A percentile compares a stretch with the other conserved stretches of the same genome.
These are phyloP conservation scores for Chalara sp. DNA, from an alignment of 2,329 filamentous ascomycete species.

Conservation along the genomic window DNA sequence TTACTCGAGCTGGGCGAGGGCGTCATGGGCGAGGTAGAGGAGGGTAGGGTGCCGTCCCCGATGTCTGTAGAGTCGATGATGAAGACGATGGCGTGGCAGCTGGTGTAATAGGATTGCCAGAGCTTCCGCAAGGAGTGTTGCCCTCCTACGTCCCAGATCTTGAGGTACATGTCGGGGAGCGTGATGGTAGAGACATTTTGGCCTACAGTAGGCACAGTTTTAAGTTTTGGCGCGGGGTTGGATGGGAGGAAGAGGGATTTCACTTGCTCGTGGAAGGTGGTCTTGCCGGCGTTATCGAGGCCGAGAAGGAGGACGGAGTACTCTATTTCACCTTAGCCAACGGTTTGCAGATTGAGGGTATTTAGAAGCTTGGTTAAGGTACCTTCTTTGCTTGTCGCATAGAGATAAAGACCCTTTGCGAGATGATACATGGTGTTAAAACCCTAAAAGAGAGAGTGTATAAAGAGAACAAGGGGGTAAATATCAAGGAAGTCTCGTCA, in stretches of 20 bases:
- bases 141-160: slow-evolving; percentile 97
- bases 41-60: slow-evolving; percentile 54
- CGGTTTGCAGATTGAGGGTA: not conserved
- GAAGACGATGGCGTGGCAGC: slow-evolving; percentile 94
- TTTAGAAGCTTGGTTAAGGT: slow-evolving; percentile 5
- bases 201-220: slow-evolving; percentile 93
- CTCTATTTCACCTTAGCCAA: slow-evolving; percentile 45
- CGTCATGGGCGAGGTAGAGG: not conserved
- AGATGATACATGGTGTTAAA: slow-evolving; percentile 76
- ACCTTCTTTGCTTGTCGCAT: slow-evolving; percentile 97
- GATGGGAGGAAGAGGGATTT: slow-evolving; percentile 74
- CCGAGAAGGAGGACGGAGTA: slow-evolving; percentile 96
- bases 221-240: slow-evolving; percentile 57
- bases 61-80: slow-evolving; percentile 95
- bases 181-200: slow-evolving; percentile 93
- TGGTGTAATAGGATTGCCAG: slow-evolving; percentile 94
- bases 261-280: slow-evolving; percentile 94
- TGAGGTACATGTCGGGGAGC: slow-evolving; percentile 90
- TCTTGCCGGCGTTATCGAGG: slow-evolving; percentile 97
- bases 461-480: not conserved
- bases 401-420: slow-evolving; percentile 87
- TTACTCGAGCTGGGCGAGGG: slow-evolving; percentile 31
- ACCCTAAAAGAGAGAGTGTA: not conserved
- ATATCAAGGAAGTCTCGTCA: not conserved
- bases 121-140: slow-evolving; percentile 82